These are phyloP conservation scores for Eremomyces bilateralis DNA, from an alignment of 495 filamentous ascomycete species.

Conservation along the genomic window DNA sequence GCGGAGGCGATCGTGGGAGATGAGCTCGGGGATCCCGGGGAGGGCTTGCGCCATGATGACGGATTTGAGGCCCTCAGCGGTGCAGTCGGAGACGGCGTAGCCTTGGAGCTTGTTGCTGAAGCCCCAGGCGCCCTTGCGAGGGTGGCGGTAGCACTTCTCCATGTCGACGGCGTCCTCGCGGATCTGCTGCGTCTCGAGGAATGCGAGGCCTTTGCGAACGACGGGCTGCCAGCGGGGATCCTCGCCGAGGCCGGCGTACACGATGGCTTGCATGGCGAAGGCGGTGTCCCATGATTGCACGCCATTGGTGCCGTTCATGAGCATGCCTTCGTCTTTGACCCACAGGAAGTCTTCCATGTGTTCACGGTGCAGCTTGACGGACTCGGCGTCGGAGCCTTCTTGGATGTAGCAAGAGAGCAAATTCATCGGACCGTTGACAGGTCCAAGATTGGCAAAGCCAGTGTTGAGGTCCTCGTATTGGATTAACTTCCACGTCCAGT, in stretches of 20 bases:
- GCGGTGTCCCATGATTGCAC: conserved; percentile 93
- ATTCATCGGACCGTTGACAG: conserved; percentile 81
- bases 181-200: conserved; percentile 81
- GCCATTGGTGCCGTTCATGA: conserved; percentile 89
- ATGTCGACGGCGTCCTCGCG: conserved; percentile 63
- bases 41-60: conserved; percentile 68
- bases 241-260: conserved; percentile 55
- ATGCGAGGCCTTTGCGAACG: conserved; percentile 64
- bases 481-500: conserved; percentile 55
- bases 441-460: conserved; percentile 65
- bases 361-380: conserved; percentile 58
- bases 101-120: conserved; percentile 85
- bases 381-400: conserved; percentile 57
- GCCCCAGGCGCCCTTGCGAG: conserved; percentile 82
- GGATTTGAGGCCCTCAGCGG: conserved; percentile 73
- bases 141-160: conserved; percentile 70
- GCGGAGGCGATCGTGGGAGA: conserved; percentile 54
- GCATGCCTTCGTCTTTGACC: conserved; percentile 81
- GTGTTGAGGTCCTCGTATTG: conserved; percentile 83
- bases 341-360: conserved; percentile 72
- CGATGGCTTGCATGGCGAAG: conserved; percentile 62
- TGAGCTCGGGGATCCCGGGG: conserved; percentile 48
- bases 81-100: conserved; percentile 88
- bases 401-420: conserved; percentile 60
- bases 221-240: conserved; percentile 64